These are phyloP conservation scores for Fusarium keratoplasticum DNA, from an alignment of 2,329 filamentous ascomycete genomes.

Conservation along the genomic window DNA sequence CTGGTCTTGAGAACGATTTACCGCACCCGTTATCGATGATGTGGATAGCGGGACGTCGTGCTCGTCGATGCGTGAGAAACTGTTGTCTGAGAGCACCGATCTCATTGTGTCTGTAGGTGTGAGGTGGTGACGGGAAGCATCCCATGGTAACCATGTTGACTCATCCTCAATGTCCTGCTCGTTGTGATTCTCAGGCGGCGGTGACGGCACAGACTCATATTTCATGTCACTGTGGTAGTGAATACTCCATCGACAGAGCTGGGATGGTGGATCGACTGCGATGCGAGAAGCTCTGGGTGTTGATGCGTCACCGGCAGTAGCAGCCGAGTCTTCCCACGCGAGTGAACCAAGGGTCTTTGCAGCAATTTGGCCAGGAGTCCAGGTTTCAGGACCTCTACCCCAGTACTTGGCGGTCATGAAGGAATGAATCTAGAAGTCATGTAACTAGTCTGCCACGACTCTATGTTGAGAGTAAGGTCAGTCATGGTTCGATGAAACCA, in stretches of 20 bases:
- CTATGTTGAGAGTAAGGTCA: neutral
- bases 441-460: neutral
- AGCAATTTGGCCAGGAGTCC: neutral
- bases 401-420: constrained; percentile 17
- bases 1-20: neutral
- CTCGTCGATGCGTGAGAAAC: neutral
- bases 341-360: neutral
- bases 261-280: neutral
- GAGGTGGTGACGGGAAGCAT: neutral
- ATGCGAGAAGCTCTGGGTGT: neutral
- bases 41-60: neutral
- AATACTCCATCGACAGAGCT: neutral
- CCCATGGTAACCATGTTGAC: neutral
- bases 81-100: neutral
- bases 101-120: neutral
- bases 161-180: neutral
- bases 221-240: fast-evolving
- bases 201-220: neutral
- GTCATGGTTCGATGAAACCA: neutral
- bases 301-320: neutral
- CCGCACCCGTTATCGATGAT: neutral
- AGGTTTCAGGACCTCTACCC: neutral
- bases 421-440: constrained; percentile 13
- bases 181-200: neutral
- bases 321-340: fast-evolving